These are phyloP conservation scores for Fusarium siculi DNA, from an alignment of 2,329 filamentous ascomycete genomes.

Conservation along the genomic window DNA sequence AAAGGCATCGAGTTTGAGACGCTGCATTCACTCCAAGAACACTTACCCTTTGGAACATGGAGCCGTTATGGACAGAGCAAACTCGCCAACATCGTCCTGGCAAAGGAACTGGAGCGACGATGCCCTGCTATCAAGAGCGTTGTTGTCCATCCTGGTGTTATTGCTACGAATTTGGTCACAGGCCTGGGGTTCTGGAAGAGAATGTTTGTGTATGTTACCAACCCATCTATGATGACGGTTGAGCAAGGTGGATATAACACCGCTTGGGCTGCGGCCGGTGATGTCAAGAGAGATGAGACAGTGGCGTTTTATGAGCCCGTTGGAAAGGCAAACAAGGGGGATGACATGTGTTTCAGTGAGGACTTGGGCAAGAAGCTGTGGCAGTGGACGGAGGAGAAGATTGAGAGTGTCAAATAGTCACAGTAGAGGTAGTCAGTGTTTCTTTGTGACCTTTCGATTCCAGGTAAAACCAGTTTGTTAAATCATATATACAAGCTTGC, in stretches of 20 bases:
- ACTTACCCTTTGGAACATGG: constrained; percentile 51
- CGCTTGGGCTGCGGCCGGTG: constrained; percentile 47
- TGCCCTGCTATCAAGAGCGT: constrained; percentile 56
- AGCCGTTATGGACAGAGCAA: constrained; percentile 63
- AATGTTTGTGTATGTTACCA: constrained; percentile 41
- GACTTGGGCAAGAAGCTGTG: constrained; percentile 50
- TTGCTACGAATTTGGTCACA: constrained; percentile 45
- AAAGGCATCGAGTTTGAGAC: constrained; percentile 45
- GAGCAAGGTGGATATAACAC: constrained; percentile 47
- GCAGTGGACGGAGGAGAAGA: constrained; percentile 50
- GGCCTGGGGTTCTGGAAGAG: constrained; percentile 39
- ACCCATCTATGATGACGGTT: constrained; percentile 37
- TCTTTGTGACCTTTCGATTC: constrained; percentile 35
- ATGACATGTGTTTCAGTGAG: constrained; percentile 41
- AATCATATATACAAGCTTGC: constrained; percentile 42
- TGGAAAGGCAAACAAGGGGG: constrained; percentile 34
- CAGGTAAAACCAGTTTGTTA: constrained; percentile 20
- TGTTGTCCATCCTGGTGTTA: constrained; percentile 60
- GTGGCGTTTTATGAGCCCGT: constrained; percentile 47
- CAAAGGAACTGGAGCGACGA: constrained; percentile 56
- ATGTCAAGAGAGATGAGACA: constrained; percentile 18
- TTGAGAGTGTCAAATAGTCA: constrained; percentile 4
- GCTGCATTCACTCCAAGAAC: constrained; percentile 42
- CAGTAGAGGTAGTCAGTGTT: background rate
- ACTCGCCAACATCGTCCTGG: constrained; percentile 60